Conservation (phyloP, 2,329 filamentous ascomycete genomes). For the Zarea fungicola region DNA sequence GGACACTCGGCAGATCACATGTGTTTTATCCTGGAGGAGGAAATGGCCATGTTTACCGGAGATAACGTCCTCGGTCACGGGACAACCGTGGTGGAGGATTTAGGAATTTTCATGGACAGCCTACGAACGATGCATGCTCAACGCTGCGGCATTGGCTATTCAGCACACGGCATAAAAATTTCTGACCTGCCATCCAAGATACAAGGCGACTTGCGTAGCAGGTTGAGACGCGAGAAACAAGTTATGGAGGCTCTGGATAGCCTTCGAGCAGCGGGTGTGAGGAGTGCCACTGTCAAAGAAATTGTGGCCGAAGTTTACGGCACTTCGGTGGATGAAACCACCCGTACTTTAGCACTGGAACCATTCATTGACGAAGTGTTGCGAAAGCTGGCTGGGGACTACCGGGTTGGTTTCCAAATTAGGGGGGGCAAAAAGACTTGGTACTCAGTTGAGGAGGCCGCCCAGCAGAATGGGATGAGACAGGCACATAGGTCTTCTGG, state of each 20-base stretch:
- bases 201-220: background rate
- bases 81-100: slow-evolving; percentile 67
- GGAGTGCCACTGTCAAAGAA: slow-evolving; percentile 33
- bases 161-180: slow-evolving; percentile 61
- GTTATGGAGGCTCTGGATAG: slow-evolving; percentile 29
- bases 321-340: slow-evolving; percentile 27
- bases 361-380: slow-evolving; percentile 39
- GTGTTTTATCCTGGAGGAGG: slow-evolving; percentile 55
- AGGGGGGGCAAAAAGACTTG: slow-evolving; percentile 24
- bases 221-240: slow-evolving; percentile 19
- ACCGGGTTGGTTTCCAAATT: slow-evolving; percentile 36
- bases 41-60: slow-evolving; percentile 66
- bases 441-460: too few relatives aligned
- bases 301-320: slow-evolving; percentile 41
- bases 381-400: slow-evolving; percentile 37
- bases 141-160: slow-evolving; percentile 47
- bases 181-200: slow-evolving; percentile 32
- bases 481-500: too few relatives aligned
- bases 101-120: slow-evolving; percentile 55
- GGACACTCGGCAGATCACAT: slow-evolving; percentile 70
- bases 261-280: slow-evolving; percentile 19
- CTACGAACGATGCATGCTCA: slow-evolving; percentile 53
- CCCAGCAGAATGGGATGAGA: too few relatives aligned
- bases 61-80: slow-evolving; percentile 73
- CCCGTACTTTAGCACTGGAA: slow-evolving; percentile 32